These are phyloP conservation scores for Chytridiales sp. DNA, from an alignment of 371 early-diverging fungal species.

Conservation along the genomic window DNA sequence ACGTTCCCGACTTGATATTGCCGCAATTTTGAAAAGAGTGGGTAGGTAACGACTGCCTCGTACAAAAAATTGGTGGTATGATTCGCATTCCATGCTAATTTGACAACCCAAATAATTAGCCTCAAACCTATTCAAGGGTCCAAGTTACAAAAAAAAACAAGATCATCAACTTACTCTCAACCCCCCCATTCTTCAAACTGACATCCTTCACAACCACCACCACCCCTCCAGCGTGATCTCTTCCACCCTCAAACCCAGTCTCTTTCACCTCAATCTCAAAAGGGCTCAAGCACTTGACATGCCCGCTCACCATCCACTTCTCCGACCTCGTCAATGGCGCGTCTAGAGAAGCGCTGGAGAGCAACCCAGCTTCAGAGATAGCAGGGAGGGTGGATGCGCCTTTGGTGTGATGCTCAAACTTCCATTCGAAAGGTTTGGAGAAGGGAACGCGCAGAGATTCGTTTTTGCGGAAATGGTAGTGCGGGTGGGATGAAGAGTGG, in stretches of 20 bases:
- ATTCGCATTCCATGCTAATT: too few species aligned
- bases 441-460: conserved; percentile 54
- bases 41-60: too few species aligned
- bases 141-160: conserved; percentile 39
- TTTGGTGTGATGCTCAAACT: conserved; percentile 43
- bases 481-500: not conserved
- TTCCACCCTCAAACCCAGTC: too few species aligned
- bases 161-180: not conserved
- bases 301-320: conserved; percentile 17
- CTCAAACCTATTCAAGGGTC: conserved; percentile 48
- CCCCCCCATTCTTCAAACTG: not conserved
- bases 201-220: conserved; percentile 36
- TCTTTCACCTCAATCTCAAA: too few species aligned
- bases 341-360: conserved; percentile 24
- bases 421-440: conserved; percentile 49
- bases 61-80: too few species aligned
- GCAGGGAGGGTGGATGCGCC: conserved; percentile 29
- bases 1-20: conserved; percentile 29
- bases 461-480: conserved; percentile 41
- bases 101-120: conserved; percentile 27
- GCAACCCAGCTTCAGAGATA: conserved; percentile 23
- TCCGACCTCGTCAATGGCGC: not conserved
- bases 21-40: too few species aligned
- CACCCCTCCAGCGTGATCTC: too few species aligned
- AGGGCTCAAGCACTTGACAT: conserved; percentile 31